Evolutionary conservation across 2,329 filamentous ascomycete genomes (phyloP).

Genomic region (Aspergillus sojae): DNA sequence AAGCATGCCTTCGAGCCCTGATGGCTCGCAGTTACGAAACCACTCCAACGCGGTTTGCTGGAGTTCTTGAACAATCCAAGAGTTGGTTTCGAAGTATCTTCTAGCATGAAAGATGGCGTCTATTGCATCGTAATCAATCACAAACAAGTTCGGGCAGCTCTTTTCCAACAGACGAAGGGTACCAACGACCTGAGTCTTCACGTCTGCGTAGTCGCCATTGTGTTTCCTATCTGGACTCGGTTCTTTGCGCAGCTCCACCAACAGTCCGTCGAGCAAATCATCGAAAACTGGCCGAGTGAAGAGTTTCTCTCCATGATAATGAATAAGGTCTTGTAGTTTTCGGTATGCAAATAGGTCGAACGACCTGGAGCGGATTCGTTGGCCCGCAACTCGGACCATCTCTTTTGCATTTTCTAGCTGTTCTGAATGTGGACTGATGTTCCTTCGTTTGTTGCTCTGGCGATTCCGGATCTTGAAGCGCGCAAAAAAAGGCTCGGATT

Average conservation of each 20-base stretch:
- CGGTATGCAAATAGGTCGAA: constrained; percentile 48
- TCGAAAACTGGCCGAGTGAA: background rate
- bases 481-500: background rate
- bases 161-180: background rate
- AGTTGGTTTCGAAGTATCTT: constrained; percentile 31
- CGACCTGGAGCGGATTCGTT: constrained; percentile 35
- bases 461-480: background rate
- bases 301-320: constrained; percentile 11
- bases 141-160: background rate
- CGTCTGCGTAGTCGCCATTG: background rate
- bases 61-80: constrained; percentile 38
- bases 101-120: constrained; percentile 21
- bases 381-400: background rate
- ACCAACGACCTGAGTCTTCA: background rate
- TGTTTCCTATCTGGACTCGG: background rate
- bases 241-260: background rate
- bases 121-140: background rate
- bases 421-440: background rate
- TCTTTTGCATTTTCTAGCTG: background rate
- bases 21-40: background rate
- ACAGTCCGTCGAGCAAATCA: background rate
- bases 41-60: constrained; percentile 27
- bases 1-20: background rate
- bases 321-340: constrained; percentile 45
- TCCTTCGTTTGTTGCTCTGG: background rate